phyloP scores from a whole-genome alignment of 805 yeast genomes.

The Wickerhamiella shivajii region DNA sequence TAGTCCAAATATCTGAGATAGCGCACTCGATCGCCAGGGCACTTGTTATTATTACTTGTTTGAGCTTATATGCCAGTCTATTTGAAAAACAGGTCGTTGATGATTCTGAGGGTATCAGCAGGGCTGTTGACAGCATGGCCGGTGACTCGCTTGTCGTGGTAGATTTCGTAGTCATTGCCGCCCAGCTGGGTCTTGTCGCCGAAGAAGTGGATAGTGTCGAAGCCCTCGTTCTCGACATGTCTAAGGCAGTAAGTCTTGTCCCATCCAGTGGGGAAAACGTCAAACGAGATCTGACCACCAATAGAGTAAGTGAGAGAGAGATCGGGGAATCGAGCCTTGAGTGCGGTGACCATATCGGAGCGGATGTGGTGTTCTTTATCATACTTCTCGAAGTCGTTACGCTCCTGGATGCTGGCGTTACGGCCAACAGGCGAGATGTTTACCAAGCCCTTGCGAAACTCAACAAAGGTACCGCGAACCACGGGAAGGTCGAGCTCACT shows the following conservation, averaged over 20 bases:
- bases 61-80: too few species aligned
- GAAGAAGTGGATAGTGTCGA: constrained; percentile 84
- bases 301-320: constrained; percentile 85
- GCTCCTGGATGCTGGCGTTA: constrained; percentile 88
- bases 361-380: constrained; percentile 74
- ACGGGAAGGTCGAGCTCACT: constrained; percentile 79
- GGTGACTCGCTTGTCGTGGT: constrained; percentile 77
- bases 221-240: constrained; percentile 77
- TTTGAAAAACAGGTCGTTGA: constrained; percentile 80
- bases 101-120: constrained; percentile 71
- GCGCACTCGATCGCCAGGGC: too few species aligned
- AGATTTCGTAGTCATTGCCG: constrained; percentile 98
- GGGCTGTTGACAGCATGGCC: constrained; percentile 92
- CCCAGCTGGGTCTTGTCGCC: constrained; percentile 96
- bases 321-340: constrained; percentile 72
- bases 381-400: constrained; percentile 78
- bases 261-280: constrained; percentile 99
- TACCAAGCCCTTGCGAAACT: constrained; percentile 99
- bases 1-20: too few species aligned
- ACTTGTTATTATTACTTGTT: too few species aligned
- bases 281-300: constrained; percentile 98
- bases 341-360: constrained; percentile 68
- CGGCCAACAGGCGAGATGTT: constrained; percentile 97
- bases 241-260: constrained; percentile 96
- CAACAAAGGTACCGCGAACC: constrained; percentile 97